phyloP scores from a whole-genome alignment of 441 rosid genomes.

The Corymbia calophylla region DNA sequence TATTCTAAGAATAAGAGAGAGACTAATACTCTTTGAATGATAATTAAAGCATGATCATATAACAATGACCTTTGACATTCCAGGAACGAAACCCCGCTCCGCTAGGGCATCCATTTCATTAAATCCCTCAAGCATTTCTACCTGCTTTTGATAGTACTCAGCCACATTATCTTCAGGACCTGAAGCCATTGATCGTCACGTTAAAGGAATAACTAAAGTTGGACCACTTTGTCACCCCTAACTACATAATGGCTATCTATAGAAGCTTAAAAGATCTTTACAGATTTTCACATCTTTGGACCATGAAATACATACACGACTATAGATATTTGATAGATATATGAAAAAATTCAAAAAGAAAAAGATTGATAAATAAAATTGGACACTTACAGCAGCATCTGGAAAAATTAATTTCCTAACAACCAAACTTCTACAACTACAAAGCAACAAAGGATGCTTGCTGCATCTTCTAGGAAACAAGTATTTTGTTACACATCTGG shows the following conservation, averaged over 20 bases:
- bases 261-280: neutral
- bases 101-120: slow-evolving; percentile 48
- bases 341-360: neutral
- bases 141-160: slow-evolving; percentile 60
- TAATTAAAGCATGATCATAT: neutral
- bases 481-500: neutral
- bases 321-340: neutral
- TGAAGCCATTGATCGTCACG: neutral
- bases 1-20: neutral
- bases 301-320: neutral
- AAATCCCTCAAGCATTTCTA: slow-evolving; percentile 48
- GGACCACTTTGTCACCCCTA: neutral
- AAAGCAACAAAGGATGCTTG: neutral
- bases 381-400: neutral
- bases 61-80: slow-evolving; percentile 30
- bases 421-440: neutral
- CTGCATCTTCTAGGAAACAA: neutral
- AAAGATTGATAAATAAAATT: neutral
- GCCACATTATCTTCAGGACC: slow-evolving; percentile 14
- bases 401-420: neutral
- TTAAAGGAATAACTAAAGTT: neutral
- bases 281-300: neutral
- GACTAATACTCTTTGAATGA: neutral
- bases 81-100: slow-evolving; percentile 30
- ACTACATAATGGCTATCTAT: neutral